Percentiles rank a stretch among this genome's conserved stretches.
phyloP scores from a whole-genome alignment of 1,284 basidiomycete genomes.

The Rhodotorula sp. region DNA sequence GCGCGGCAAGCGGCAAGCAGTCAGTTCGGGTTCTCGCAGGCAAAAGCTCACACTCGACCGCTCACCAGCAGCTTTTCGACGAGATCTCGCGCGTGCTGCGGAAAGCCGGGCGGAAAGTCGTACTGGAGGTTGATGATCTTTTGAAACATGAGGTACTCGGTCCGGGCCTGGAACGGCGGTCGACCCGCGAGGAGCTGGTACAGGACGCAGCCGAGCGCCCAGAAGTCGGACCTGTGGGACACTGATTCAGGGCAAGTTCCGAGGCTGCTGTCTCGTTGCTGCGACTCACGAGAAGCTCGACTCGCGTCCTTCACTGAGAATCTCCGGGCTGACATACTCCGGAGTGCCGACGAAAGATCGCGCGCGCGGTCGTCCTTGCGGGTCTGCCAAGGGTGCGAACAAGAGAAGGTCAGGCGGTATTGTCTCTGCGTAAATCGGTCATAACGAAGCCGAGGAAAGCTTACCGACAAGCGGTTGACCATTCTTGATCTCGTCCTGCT shows the following conservation, averaged over 20 bases:
- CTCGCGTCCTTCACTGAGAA: conserved; percentile 65
- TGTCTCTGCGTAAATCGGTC: no score
- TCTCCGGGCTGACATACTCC: conserved; percentile 91
- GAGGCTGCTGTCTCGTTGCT: not conserved
- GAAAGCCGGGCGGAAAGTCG: conserved; percentile 54
- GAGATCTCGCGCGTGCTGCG: conserved; percentile 52
- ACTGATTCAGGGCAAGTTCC: no score
- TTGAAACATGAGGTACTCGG: conserved; percentile 60
- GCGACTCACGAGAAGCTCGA: conserved; percentile 46
- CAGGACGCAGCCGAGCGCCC: conserved; percentile 59
- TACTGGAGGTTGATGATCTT: conserved; percentile 57
- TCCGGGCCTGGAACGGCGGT: conserved; percentile 58
- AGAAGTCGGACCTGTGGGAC: conserved; percentile 53
- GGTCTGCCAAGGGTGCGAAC: conserved; percentile 34
- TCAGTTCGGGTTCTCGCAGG: no score
- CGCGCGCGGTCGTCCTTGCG: conserved; percentile 31
- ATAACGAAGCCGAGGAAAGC: not conserved
- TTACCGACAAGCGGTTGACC: conserved; percentile 25
- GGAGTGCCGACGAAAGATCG: conserved; percentile 91
- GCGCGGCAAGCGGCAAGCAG: not conserved
- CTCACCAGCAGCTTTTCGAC: conserved; percentile 52
- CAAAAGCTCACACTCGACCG: not conserved
- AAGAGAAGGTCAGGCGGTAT: not conserved
- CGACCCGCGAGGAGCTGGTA: conserved; percentile 57
- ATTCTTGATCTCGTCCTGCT: conserved; percentile 25